Percentiles rank a stretch among this genome's conserved stretches.
Evolutionary conservation across 768 basidiomycete genomes (phyloP).

Genomic region (Heimioporus sp.): DNA sequence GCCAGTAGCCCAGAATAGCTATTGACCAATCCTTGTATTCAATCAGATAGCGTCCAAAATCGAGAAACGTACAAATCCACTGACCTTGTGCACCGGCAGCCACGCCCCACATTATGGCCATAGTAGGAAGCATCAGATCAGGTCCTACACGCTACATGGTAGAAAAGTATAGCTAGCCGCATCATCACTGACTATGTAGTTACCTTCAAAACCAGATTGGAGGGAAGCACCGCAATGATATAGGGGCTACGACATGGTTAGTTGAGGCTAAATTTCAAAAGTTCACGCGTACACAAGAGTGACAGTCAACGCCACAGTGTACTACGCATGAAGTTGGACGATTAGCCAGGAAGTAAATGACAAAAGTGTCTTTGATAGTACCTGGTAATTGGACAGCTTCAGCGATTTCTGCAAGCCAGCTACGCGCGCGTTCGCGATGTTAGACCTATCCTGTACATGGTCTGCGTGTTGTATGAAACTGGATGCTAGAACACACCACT

Average conservation of each 20-base stretch:
- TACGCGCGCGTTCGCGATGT: conserved; percentile 59
- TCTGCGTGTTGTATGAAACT: background rate
- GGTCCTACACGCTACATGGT: conserved; percentile 41
- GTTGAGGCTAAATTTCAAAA: background rate
- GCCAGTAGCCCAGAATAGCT: conserved; percentile 52
- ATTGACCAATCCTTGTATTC: conserved; percentile 40
- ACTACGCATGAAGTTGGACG: conserved; percentile 22
- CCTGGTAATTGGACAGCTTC: conserved; percentile 29
- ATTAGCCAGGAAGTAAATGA: background rate
- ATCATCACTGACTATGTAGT: background rate
- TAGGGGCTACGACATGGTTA: conserved; percentile 36
- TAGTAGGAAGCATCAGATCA: conserved; percentile 55
- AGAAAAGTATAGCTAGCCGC: background rate
- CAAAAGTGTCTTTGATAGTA: background rate
- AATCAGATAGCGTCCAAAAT: no score
- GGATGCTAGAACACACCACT: conserved; percentile 36
- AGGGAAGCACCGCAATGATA: conserved; percentile 56
- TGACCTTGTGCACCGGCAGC: conserved; percentile 59
- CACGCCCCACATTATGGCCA: conserved; percentile 65
- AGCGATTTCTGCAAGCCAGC: conserved; percentile 60
- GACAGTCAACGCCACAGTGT: conserved; percentile 32
- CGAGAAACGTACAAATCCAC: background rate
- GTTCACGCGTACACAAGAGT: conserved; percentile 21
- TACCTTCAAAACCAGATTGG: conserved; percentile 57
- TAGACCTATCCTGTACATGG: conserved; percentile 35